Evolutionary conservation across 2,329 filamentous ascomycete species (phyloP), one percentile per base, ranked within the genome.

Genomic region (Daldinia eschscholtzii): DNA sequence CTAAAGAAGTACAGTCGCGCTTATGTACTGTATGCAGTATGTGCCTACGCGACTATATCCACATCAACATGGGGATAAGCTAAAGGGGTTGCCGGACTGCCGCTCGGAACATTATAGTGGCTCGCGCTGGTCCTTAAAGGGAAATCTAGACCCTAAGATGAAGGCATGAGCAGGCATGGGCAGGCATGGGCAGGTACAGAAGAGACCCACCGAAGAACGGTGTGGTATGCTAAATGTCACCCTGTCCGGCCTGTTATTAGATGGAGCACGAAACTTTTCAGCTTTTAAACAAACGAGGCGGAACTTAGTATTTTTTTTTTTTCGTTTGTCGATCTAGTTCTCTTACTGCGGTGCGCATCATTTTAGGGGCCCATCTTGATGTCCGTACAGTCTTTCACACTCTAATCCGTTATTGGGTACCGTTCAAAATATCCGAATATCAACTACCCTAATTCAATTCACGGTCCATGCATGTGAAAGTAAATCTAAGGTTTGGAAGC

Each of bases 261-360:
- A 53, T 48, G 44, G 30, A 39, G 30, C 30, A 39, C 30, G 52
- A 37, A 55, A 35, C 52, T 55, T 55, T 55, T 55, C 30, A 37
- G 52, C 30, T 55, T 39, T 55, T 55, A 37, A 55, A 55, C 52
- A 55, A 55, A 55, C 52, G 18, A 55, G 33, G 33, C 52, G 52
- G 52, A 35, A 7, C 33, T 55, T 37, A 15, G 39, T 35, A 23
- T 55, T 59, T 52, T 55, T 35, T 12, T 55, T 59, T 50, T 59
- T 55, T 67, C 46, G 59, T 61, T 64, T 57, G 59, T 42, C 44
- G 53, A 66, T 61, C 44, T 46, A 58, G 18, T 37, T 46, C 41
- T 61, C 15, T 9, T 42, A 13, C 48, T 28, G 30, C 52, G 53
- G 62, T 55, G 42, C 15, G 52, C 56, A 48, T 59, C 28, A 57